These are phyloP conservation scores for Aureobasidium pullulans DNA, from an alignment of 2,329 filamentous ascomycete species.

Conservation along the genomic window DNA sequence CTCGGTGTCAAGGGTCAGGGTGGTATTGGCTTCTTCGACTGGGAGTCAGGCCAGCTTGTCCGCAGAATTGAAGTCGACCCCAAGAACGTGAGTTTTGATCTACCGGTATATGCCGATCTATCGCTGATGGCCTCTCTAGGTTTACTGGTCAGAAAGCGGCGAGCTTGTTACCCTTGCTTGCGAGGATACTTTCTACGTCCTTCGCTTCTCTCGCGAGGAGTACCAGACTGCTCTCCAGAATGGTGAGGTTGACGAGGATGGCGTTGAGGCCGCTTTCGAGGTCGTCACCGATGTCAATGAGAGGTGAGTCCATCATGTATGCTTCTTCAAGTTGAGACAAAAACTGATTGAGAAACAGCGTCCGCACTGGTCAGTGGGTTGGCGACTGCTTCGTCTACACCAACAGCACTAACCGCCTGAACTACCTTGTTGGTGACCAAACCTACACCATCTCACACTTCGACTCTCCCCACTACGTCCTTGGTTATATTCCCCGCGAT, in stretches of 20 bases:
- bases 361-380: constrained; percentile 94
- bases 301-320: constrained; percentile 45
- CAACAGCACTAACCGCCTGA: constrained; percentile 89
- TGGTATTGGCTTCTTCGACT: constrained; percentile 93
- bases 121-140: constrained; percentile 35
- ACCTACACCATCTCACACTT: constrained; percentile 97
- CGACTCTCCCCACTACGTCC: constrained; percentile 87
- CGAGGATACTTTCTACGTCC: constrained; percentile 90
- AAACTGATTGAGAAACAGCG: constrained; percentile 39
- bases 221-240: constrained; percentile 77
- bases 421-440: constrained; percentile 96
- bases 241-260: constrained; percentile 79
- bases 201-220: constrained; percentile 83
- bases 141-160: constrained; percentile 97
- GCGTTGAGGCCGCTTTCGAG: constrained; percentile 92
- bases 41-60: constrained; percentile 81
- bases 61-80: constrained; percentile 80
- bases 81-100: constrained; percentile 41
- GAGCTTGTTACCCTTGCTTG: constrained; percentile 89
- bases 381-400: constrained; percentile 99
- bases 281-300: constrained; percentile 94
- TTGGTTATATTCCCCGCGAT: constrained; percentile 92
- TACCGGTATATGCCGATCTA: not conserved
- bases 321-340: not conserved
- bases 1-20: constrained; percentile 93